Conservation (phyloP, 371 early-diverging fungal species). For the Rhizopus arrhizus region DNA sequence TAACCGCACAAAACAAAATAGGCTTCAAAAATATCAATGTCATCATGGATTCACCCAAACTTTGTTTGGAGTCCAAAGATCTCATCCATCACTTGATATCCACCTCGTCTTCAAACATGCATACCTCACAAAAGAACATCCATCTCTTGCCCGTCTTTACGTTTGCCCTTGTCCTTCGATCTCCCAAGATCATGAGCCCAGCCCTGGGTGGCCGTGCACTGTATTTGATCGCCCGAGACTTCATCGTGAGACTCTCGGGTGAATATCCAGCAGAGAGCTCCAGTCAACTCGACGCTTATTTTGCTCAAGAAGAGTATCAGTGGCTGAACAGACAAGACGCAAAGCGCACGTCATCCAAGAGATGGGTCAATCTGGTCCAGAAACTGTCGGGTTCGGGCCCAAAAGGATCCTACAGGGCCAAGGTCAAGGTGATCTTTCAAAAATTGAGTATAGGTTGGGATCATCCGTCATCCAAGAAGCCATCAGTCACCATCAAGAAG, state of each 20-base stretch:
- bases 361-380: no score
- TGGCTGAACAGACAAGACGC: constrained; percentile 12
- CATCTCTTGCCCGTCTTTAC: constrained; percentile 2
- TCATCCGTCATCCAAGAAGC: neutral
- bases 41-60: neutral
- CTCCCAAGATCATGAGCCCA: constrained; percentile 2
- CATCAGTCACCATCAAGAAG: constrained; percentile 11
- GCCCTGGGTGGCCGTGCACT: neutral
- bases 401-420: no score
- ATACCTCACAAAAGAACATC: no score
- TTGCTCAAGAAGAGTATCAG: constrained; percentile 28
- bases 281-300: constrained; percentile 13
- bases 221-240: neutral
- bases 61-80: neutral
- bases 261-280: constrained; percentile 15
- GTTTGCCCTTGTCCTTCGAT: constrained; percentile 2
- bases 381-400: no score
- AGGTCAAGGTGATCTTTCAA: constrained; percentile 8
- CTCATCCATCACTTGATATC: neutral
- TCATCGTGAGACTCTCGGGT: constrained; percentile 16
- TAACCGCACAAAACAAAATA: neutral
- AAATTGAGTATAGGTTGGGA: constrained; percentile 6
- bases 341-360: no score
- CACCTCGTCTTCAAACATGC: neutral
- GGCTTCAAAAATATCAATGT: neutral